A percentile compares a stretch with the other conserved stretches of the same genome.
Conservation (phyloP, 352 stramenopile genomes). For the Phytophthora ohioensis region DNA sequence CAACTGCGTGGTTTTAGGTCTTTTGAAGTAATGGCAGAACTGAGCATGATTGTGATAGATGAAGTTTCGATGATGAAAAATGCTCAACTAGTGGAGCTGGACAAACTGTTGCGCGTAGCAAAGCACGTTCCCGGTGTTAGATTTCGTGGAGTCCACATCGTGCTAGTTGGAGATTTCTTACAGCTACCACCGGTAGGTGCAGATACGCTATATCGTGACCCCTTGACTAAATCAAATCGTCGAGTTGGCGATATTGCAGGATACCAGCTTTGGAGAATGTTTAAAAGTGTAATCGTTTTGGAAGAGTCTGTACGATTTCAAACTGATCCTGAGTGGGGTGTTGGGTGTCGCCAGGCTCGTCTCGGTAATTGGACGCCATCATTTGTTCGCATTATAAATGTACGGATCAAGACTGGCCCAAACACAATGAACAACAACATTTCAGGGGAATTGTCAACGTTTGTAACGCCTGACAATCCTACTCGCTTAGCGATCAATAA, state of each 20-base stretch:
- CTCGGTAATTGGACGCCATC: background rate
- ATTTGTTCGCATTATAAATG: conserved; percentile 12
- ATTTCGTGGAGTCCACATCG: conserved; percentile 13
- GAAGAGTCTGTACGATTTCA: conserved; percentile 12
- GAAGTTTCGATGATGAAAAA: conserved; percentile 20
- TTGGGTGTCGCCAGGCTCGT: background rate
- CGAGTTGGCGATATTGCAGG: background rate
- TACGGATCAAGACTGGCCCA: background rate
- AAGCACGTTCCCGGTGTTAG: background rate
- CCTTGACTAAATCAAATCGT: background rate
- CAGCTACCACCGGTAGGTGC: conserved; percentile 9
- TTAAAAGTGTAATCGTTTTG: background rate
- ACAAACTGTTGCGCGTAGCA: conserved; percentile 4
- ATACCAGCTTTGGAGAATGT: conserved; percentile 3
- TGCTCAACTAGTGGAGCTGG: background rate
- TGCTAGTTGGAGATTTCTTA: conserved; percentile 18
- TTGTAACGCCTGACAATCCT: conserved; percentile 14
- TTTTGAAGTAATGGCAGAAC: background rate
- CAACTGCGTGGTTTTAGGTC: background rate
- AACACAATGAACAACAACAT: too few species aligned
- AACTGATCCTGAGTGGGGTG: conserved; percentile 12
- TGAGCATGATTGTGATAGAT: conserved; percentile 3
- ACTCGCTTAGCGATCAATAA: background rate
- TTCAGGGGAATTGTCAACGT: background rate
- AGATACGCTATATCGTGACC: conserved; percentile 7